phyloP scores from a whole-genome alignment of 177 flowering plant species.

The Vitis hybrid region DNA sequence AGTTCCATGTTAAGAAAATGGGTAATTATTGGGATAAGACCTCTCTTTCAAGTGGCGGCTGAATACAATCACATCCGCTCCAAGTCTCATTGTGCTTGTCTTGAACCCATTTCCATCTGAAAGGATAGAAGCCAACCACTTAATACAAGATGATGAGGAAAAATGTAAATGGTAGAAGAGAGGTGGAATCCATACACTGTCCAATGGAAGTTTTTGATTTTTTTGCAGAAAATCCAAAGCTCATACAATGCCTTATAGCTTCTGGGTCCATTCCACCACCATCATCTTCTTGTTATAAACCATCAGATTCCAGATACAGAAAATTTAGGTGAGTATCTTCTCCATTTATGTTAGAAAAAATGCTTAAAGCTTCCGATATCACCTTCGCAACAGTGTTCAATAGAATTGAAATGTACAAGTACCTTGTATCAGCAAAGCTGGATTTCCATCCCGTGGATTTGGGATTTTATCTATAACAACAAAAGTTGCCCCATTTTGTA shows the following conservation, averaged over 20 bases:
- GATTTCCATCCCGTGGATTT: conserved; percentile 75
- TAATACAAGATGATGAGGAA: conserved; percentile 9
- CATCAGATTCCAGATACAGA: neutral
- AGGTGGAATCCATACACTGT: conserved; percentile 51
- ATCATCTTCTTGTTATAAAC: conserved; percentile 53
- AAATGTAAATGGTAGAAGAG: no score
- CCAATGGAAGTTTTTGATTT: conserved; percentile 76
- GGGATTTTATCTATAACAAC: conserved; percentile 68
- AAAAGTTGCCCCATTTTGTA: conserved; percentile 91
- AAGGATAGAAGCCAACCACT: conserved; percentile 37
- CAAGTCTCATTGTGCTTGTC: conserved; percentile 97
- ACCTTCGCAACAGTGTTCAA: neutral
- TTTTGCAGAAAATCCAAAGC: conserved; percentile 96
- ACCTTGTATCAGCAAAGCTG: conserved; percentile 92
- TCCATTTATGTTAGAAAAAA: no score
- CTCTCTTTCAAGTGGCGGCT: conserved; percentile 60
- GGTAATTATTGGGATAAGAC: conserved; percentile 30
- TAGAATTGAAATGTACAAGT: neutral
- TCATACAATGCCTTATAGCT: conserved; percentile 78
- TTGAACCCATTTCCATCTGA: conserved; percentile 99
- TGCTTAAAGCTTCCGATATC: neutral
- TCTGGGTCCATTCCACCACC: conserved; percentile 99
- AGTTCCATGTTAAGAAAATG: no score
- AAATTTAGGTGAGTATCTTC: neutral
- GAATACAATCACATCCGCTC: conserved; percentile 93